Evolutionary conservation across 2,329 filamentous ascomycete genomes (phyloP).

Genomic region (Metarhizium album): DNA sequence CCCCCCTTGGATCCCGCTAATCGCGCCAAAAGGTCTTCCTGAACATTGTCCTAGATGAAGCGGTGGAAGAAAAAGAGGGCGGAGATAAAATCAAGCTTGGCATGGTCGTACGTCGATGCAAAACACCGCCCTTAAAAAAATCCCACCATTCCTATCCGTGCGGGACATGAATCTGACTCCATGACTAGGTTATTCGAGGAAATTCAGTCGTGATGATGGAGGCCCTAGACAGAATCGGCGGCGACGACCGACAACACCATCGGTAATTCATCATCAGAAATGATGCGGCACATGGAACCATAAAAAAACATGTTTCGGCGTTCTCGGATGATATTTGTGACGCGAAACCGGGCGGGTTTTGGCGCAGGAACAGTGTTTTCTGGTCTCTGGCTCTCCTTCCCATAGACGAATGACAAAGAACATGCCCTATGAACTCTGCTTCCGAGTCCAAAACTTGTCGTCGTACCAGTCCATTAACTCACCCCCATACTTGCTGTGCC

Average conservation of each 20-base stretch:
- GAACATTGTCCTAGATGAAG: conserved; percentile 96
- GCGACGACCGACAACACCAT: conserved; percentile 39
- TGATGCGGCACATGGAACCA: conserved; percentile 6
- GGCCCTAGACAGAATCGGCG: conserved; percentile 58
- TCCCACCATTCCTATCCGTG: too few species aligned
- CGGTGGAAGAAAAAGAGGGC: conserved; percentile 84
- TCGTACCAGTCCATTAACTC: conserved; percentile 41
- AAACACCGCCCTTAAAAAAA: not conserved
- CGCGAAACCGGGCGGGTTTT: conserved; percentile 1
- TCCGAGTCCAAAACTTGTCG: conserved; percentile 24
- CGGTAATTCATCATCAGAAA: conserved; percentile 8
- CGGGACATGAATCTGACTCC: conserved; percentile 15
- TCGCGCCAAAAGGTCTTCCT: conserved; percentile 67
- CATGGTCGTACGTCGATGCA: conserved; percentile 63
- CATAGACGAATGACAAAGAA: not conserved
- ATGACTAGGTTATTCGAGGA: conserved; percentile 71
- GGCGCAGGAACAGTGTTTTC: conserved; percentile 1
- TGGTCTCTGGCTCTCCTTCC: not conserved
- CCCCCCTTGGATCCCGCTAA: not conserved
- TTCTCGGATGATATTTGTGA: conserved; percentile 18
- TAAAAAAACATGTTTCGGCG: conserved; percentile 20
- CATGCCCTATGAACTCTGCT: not conserved
- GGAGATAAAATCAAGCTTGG: conserved; percentile 85
- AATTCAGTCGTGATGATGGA: conserved; percentile 99
- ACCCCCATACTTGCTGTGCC: conserved; percentile 38